phyloP scores from a whole-genome alignment of 2,329 filamentous ascomycete species.

The Calonectria pteridis region DNA sequence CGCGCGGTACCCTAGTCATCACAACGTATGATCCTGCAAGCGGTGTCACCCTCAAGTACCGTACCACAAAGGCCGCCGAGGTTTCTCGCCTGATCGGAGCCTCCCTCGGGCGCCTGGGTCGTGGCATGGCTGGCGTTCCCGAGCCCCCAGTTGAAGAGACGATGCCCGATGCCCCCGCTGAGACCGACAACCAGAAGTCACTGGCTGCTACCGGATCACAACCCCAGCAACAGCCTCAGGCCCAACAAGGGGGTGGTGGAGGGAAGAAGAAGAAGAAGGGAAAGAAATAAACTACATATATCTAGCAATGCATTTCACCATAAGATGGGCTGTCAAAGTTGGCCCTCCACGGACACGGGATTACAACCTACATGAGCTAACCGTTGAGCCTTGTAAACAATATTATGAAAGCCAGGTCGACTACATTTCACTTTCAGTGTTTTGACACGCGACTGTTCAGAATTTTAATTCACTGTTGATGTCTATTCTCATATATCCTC shows the following conservation, averaged over 20 bases:
- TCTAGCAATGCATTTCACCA: not conserved
- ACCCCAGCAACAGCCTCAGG: conserved; percentile 41
- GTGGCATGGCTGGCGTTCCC: conserved; percentile 72
- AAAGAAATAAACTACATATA: conserved; percentile 45
- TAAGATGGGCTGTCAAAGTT: not conserved
- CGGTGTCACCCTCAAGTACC: conserved; percentile 89
- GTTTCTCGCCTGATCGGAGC: conserved; percentile 82
- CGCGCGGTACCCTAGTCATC: conserved; percentile 79
- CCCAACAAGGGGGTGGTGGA: conserved; percentile 53
- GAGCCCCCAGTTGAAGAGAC: conserved; percentile 55
- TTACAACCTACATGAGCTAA: not conserved
- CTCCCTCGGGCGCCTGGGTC: conserved; percentile 80
- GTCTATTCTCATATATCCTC: conserved; percentile 37
- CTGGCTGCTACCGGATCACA: conserved; percentile 40
- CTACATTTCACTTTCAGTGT: not conserved
- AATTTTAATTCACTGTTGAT: not conserved
- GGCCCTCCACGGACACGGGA: not conserved
- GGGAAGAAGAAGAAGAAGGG: conserved; percentile 70
- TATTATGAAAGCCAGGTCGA: too few relatives aligned
- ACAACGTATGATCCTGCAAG: conserved; percentile 90
- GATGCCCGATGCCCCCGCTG: conserved; percentile 55
- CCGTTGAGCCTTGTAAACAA: too few relatives aligned
- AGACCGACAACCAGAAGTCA: conserved; percentile 47
- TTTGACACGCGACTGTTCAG: not conserved
- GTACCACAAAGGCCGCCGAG: conserved; percentile 90